Evolutionary conservation across 768 basidiomycete species (phyloP).

Genomic region (Lanmaoa rubissima): DNA sequence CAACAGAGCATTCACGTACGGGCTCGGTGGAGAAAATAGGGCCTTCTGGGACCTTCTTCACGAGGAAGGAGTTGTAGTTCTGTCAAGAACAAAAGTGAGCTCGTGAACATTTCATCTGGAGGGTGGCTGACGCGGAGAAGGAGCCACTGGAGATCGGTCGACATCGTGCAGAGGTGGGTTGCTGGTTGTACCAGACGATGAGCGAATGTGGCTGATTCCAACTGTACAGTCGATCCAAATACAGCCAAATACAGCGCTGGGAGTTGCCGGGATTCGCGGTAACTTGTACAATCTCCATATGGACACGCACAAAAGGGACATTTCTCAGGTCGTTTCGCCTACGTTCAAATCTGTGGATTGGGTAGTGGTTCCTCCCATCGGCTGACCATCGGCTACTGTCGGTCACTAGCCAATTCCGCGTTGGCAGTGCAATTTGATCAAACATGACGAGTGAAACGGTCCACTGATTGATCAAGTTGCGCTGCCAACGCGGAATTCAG

Average conservation of each 20-base stretch:
- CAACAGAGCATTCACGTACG: slow-evolving; percentile 42
- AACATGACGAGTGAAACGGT: too few relatives aligned
- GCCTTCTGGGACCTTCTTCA: slow-evolving; percentile 72
- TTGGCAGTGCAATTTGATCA: too few relatives aligned
- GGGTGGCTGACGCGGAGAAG: slow-evolving; percentile 67
- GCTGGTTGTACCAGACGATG: slow-evolving; percentile 17
- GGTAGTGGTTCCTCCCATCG: too few relatives aligned
- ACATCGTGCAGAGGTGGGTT: slow-evolving; percentile 53
- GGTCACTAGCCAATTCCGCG: too few relatives aligned
- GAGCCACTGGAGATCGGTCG: slow-evolving; percentile 91
- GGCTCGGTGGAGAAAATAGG: slow-evolving; percentile 84
- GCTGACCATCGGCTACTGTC: too few relatives aligned
- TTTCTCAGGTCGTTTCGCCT: too few relatives aligned
- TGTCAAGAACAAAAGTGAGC: slow-evolving; percentile 29
- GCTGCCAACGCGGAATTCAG: too few relatives aligned
- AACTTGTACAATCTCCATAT: too few relatives aligned
- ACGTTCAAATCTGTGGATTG: too few relatives aligned
- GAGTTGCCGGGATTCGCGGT: too few relatives aligned
- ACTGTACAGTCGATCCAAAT: slow-evolving; percentile 34
- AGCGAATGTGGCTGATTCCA: slow-evolving; percentile 30
- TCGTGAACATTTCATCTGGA: background rate
- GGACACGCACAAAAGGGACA: too few relatives aligned
- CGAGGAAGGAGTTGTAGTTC: slow-evolving; percentile 84
- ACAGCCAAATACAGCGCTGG: slow-evolving; percentile 18
- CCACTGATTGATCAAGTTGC: too few relatives aligned